Evolutionary conservation across 2,329 filamentous ascomycete species (phyloP), one percentile per base, ranked within the genome.

Genomic region (Diaporthe sp.): DNA sequence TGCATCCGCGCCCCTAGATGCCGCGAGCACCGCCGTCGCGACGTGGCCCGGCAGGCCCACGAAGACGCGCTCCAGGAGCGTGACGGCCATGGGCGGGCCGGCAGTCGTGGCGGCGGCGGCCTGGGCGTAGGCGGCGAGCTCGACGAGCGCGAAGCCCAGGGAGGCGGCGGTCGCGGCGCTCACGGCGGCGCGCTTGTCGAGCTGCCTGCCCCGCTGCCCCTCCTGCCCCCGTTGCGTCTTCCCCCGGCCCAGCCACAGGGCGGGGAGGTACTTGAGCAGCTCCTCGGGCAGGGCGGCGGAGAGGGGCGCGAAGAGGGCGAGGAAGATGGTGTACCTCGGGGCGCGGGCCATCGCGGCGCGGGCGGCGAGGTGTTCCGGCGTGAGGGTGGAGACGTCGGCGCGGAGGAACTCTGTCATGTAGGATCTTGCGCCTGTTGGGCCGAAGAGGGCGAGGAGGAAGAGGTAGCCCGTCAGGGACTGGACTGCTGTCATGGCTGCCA

Each of bases 251-350:
- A 63, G 37, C 60, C 60, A 63, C n/a, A 31, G 22, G 2, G 44
- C 60, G 25, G 60, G 60, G 13, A 63, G 60, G 39, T 63, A 63
- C 60, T 63, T 63, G 39, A 63, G 39, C 39, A 63, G 34, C 60
- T 63, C 60, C 60, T 63, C 60, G 7, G 60, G 60, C 60, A 63
- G 60, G 7, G 37, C 60, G 15, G 25, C n/a, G 60, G 39, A 28
- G n/a, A 63, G 8, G 39, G 22, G 4, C 5, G n/a, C 2, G n/a
- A 63, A 31, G 13, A 63, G 60, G n/a, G 39, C 39, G 13, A 63
- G 60, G 60, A 63, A 63, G 39, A 22, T 1, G 10, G n/a, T 25
- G 34, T 63, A 63, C 13, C 39, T 15, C 15, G 25, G 39, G 7
- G 17, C 39, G 39, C 60, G 60, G 39, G 60, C 60, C 60, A 63